Conservation (phyloP, 1,284 basidiomycete genomes). For the Mycosarcoma mackinlayi region DNA sequence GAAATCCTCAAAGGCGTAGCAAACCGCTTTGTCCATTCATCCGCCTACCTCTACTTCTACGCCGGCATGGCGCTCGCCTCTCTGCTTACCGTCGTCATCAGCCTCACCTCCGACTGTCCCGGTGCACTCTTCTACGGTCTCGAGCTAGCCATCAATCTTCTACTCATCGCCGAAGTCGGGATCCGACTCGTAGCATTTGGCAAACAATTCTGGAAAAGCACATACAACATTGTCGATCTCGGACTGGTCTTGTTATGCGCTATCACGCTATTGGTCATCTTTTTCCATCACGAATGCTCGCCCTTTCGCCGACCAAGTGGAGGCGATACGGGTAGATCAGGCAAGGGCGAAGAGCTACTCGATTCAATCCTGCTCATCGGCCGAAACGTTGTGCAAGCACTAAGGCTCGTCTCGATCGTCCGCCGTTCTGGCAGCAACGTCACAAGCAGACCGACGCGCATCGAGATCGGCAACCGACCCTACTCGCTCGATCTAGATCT, state of each 20-base stretch:
- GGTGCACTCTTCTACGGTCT: constrained; percentile 63
- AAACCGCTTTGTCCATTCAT: constrained; percentile 66
- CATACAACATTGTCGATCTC: constrained; percentile 65
- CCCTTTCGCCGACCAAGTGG: constrained; percentile 40
- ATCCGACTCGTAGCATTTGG: constrained; percentile 63
- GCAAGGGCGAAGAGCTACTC: constrained; percentile 62
- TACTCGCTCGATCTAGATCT: constrained; percentile 65
- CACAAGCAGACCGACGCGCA: constrained; percentile 54
- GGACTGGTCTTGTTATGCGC: constrained; percentile 61
- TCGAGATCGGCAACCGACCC: constrained; percentile 57
- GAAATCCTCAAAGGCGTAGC: constrained; percentile 67
- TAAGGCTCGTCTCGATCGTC: constrained; percentile 63
- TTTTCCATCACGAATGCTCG: constrained; percentile 66
- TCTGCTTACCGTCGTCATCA: constrained; percentile 62
- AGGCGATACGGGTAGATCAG: constrained; percentile 39
- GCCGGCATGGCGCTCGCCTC: constrained; percentile 64
- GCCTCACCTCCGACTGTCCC: constrained; percentile 59
- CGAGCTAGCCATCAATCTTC: constrained; percentile 63
- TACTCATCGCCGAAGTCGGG: constrained; percentile 64
- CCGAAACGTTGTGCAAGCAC: constrained; percentile 62
- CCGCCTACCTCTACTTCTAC: constrained; percentile 66
- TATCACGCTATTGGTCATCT: constrained; percentile 63
- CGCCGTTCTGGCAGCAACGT: constrained; percentile 60
- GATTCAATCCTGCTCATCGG: constrained; percentile 65
- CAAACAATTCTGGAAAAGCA: constrained; percentile 66